Evolutionary conservation across 805 yeast genomes (phyloP), one percentile per base, ranked within the genome.

Genomic region (Metschnikowia bowlesiae): DNA sequence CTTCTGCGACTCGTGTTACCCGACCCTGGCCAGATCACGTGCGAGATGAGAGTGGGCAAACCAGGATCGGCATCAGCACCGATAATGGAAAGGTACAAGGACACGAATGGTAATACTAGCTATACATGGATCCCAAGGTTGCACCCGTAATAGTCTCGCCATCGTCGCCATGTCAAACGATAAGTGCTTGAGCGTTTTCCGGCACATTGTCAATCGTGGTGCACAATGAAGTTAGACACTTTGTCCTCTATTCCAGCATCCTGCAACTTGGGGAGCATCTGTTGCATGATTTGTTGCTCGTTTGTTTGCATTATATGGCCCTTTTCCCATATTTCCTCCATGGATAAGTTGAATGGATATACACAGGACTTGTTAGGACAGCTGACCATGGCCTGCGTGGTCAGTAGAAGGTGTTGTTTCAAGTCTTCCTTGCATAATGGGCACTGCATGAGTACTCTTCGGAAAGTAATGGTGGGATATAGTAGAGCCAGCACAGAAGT

Each of bases 291-390:
- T 29, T 66, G 65, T 10, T 43, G 42, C 26, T 62, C 60, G 13
- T 53, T 55, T 9, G 64, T 62, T 37, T 57, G 57, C 10, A 57
- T 48, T 10, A 66, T 45, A 45, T 67, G 51, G 39, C 61, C 61
- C 48, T 55, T 53, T 42, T 57, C 58, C 35, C 65, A 63, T 9
- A 69, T 49, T 51, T 69, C 65, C n/a, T 55, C 55, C 50, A 64
- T 59, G 34, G 64, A 47, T 51, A 69, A 46, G 44, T 69, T 67
- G 53, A 69, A 67, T 6, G 74, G 74, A 51, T 57, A 69, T 1
- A 69, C 59, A 45, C 74, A 69, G 4, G 39, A 29, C 43, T 56
- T 62, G 7, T 48, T 48, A 0, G 71, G 65, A 48, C 74, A 69
- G n/a, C 66, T 55, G 14, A 66, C 47, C 3, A 69, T 40, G 18